A percentile compares a stretch with the other conserved stretches of the same genome.
phyloP scores from a whole-genome alignment of 805 yeast genomes.

The Metschnikowia aberdeeniae region DNA sequence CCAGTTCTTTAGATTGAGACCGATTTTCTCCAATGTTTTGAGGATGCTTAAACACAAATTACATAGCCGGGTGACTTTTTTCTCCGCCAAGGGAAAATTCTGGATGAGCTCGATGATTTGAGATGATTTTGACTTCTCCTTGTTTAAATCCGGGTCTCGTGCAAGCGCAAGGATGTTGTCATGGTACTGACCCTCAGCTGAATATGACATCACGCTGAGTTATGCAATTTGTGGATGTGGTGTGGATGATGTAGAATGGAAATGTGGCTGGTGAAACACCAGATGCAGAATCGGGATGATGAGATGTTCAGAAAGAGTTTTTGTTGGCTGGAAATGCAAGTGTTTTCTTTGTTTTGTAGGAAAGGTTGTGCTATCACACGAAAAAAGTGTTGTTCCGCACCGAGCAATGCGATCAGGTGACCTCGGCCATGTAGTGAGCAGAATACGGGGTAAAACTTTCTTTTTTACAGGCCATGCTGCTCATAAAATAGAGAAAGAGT shows the following conservation, averaged over 20 bases:
- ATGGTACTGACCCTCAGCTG: slow-evolving; percentile 21
- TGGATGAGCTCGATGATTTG: slow-evolving; percentile 40
- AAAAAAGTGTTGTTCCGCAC: slow-evolving; percentile 5
- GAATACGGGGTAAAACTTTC: too few relatives aligned
- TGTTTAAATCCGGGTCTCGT: slow-evolving; percentile 47
- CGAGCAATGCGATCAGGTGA: slow-evolving; percentile 3
- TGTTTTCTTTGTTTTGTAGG: background rate
- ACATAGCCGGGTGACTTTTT: slow-evolving; percentile 46
- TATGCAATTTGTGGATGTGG: background rate
- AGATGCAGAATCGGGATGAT: background rate
- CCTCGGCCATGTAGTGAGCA: background rate
- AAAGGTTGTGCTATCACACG: background rate
- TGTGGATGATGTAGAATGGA: too few relatives aligned
- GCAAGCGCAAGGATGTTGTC: slow-evolving; percentile 48
- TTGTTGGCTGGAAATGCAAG: background rate
- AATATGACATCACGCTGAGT: slow-evolving; percentile 1
- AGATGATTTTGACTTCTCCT: slow-evolving; percentile 36
- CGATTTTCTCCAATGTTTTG: slow-evolving; percentile 48
- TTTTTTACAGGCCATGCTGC: too few relatives aligned
- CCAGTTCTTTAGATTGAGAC: slow-evolving; percentile 48
- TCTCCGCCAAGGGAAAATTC: slow-evolving; percentile 40
- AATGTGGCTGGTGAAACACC: background rate
- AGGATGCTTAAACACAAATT: slow-evolving; percentile 44
- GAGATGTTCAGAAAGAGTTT: too few relatives aligned
- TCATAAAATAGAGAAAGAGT: too few relatives aligned